Conservation (phyloP, 2,329 filamentous ascomycete species). For the Colletotrichum sp. region DNA sequence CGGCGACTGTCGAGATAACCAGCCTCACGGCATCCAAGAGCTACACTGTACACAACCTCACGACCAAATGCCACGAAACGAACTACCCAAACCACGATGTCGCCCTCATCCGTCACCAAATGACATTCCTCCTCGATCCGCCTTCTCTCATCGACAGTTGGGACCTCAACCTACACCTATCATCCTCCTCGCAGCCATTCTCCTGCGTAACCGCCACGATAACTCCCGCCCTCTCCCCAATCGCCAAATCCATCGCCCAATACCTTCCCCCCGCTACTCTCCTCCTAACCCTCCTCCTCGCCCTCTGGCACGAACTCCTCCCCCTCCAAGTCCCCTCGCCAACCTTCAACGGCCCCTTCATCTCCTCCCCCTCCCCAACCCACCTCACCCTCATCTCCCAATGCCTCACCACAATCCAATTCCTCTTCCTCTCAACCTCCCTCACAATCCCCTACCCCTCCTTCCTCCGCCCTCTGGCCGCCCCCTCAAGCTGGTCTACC, state of each 20-base stretch:
- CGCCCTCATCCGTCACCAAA: not conserved
- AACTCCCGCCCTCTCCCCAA: not conserved
- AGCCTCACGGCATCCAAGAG: not conserved
- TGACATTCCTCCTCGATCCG: not conserved
- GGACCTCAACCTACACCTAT: not conserved
- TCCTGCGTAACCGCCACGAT: not conserved
- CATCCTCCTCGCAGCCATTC: not conserved
- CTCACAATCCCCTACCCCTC: conserved; percentile 74
- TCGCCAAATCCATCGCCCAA: not conserved
- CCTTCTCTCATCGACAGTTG: not conserved
- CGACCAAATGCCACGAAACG: not conserved
- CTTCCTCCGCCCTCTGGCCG: conserved; percentile 73
- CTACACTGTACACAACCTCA: not conserved
- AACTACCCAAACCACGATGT: not conserved
- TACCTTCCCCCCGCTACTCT: not conserved
- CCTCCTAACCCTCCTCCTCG: not conserved
- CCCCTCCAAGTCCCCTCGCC: not conserved
- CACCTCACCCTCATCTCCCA: not conserved
- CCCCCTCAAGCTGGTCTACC: conserved; percentile 69
- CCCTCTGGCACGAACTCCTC: not conserved
- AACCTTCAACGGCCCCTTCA: not conserved
- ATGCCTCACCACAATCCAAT: conserved; percentile 73
- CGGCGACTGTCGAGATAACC: not conserved
- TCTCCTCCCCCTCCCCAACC: not conserved
- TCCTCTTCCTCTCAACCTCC: conserved; percentile 73